A percentile compares a stretch with the other conserved stretches of the same genome.
Evolutionary conservation across 2,329 filamentous ascomycete species (phyloP).

Genomic region (Sarocladium oryzae): DNA sequence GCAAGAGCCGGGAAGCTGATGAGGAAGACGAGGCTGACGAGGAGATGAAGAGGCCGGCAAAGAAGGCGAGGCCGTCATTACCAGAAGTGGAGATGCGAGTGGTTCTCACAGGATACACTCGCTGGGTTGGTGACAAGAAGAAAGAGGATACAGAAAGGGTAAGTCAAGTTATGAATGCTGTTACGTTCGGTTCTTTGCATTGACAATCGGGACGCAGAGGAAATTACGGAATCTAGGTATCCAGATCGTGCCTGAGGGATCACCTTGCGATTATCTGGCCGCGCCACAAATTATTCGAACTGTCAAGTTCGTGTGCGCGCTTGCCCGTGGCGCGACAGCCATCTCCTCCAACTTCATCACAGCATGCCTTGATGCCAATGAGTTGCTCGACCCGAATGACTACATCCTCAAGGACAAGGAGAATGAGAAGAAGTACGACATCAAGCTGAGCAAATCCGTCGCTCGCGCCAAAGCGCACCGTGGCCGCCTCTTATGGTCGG

Average conservation of each 20-base stretch:
- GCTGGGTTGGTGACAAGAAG: slow-evolving; percentile 68
- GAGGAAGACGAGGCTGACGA: slow-evolving; percentile 41
- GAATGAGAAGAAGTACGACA: slow-evolving; percentile 63
- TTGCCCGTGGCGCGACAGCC: slow-evolving; percentile 74
- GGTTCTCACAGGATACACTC: slow-evolving; percentile 75
- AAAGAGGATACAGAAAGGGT: slow-evolving; percentile 79
- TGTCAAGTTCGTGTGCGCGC: slow-evolving; percentile 83
- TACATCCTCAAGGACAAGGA: slow-evolving; percentile 65
- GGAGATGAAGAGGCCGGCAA: slow-evolving; percentile 45
- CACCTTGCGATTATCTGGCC: slow-evolving; percentile 76
- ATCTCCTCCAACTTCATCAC: slow-evolving; percentile 69
- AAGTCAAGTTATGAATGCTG: slow-evolving; percentile 27
- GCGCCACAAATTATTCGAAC: slow-evolving; percentile 84
- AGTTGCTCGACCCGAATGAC: slow-evolving; percentile 62
- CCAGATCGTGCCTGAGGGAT: slow-evolving; percentile 64
- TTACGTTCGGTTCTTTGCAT: slow-evolving; percentile 13
- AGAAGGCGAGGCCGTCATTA: slow-evolving; percentile 52
- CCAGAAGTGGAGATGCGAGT: slow-evolving; percentile 67
- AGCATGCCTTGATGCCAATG: slow-evolving; percentile 34
- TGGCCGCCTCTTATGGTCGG: slow-evolving; percentile 65
- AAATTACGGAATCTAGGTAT: slow-evolving; percentile 81
- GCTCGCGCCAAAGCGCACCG: slow-evolving; percentile 68
- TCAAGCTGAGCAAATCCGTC: slow-evolving; percentile 63
- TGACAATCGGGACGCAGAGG: slow-evolving; percentile 44
- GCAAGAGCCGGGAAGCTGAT: slow-evolving; percentile 25